A percentile compares a stretch with the other conserved stretches of the same genome.
Evolutionary conservation across 768 basidiomycete species (phyloP).

Genomic region (Stropharia rugosoannulata): DNA sequence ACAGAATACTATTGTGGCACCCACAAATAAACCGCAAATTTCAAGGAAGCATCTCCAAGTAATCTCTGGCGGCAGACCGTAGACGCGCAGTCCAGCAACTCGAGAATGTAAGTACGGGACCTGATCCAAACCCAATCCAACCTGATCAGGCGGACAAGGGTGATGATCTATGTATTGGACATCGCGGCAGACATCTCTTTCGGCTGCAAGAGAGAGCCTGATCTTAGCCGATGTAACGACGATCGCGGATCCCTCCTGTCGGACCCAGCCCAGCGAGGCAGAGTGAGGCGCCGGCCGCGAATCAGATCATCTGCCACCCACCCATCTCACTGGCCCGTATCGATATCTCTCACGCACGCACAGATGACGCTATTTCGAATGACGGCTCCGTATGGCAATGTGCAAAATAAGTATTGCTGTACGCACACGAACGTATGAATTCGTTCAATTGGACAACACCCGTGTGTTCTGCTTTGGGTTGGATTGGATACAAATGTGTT

Average conservation of each 20-base stretch:
- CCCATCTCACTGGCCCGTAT: background rate
- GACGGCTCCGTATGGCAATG: background rate
- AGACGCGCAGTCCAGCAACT: no score
- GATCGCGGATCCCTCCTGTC: slow-evolving; percentile 6
- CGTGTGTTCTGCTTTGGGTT: no score
- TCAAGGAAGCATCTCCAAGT: no score
- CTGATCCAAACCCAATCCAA: no score
- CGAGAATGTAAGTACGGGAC: no score
- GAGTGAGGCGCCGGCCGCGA: background rate
- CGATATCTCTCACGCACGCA: background rate
- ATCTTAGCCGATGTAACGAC: slow-evolving; percentile 3
- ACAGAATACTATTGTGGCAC: no score
- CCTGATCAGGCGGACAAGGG: background rate
- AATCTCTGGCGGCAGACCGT: no score
- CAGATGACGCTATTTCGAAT: background rate
- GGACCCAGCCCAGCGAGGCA: background rate
- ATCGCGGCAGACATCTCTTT: background rate
- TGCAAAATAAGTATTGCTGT: background rate
- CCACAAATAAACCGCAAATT: no score
- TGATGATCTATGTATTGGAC: slow-evolving; percentile 1
- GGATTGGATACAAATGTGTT: no score
- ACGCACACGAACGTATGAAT: background rate
- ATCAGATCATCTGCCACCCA: slow-evolving; percentile 7
- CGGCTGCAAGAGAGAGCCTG: background rate
- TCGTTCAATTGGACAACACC: background rate